Conservation (phyloP, 2,329 filamentous ascomycete genomes). For the Neonectria faginata region DNA sequence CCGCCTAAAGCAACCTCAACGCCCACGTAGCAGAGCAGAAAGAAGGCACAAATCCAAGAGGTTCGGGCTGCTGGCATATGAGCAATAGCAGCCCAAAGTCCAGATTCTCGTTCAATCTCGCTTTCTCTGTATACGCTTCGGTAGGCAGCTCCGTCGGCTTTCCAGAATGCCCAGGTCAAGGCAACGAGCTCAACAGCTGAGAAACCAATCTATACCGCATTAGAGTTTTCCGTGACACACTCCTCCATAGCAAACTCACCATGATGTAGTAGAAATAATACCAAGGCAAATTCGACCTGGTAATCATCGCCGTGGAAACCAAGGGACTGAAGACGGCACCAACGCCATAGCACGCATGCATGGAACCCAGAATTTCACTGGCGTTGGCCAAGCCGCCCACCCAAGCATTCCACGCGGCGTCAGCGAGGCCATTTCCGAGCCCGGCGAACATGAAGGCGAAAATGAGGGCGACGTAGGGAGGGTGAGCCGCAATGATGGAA, state of each 20-base stretch:
- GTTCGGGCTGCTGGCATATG: constrained; percentile 60
- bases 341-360: constrained; percentile 76
- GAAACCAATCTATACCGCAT: constrained; percentile 28
- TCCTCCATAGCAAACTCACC: constrained; percentile 55
- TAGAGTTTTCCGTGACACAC: constrained; percentile 49
- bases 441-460: constrained; percentile 75
- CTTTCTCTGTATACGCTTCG: constrained; percentile 37
- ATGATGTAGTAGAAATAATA: constrained; percentile 82
- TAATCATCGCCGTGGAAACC: constrained; percentile 77
- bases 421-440: constrained; percentile 76
- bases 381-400: constrained; percentile 75
- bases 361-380: constrained; percentile 75
- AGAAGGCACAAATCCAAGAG: constrained; percentile 78
- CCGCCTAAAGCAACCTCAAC: constrained; percentile 81
- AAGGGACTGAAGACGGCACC: constrained; percentile 77
- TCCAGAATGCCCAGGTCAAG: constrained; percentile 3
- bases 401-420: constrained; percentile 66
- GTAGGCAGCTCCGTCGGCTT: constrained; percentile 9
- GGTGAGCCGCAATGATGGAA: constrained; percentile 71
- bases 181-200: constrained; percentile 25
- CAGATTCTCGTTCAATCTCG: constrained; percentile 40
- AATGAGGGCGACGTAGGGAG: constrained; percentile 75
- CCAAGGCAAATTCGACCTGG: constrained; percentile 71
- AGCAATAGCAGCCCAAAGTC: constrained; percentile 51
- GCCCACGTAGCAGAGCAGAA: constrained; percentile 82